Evolutionary conservation across 192 early-diverging fungal species (phyloP).

Genomic region (Funneliformis geosporum): DNA sequence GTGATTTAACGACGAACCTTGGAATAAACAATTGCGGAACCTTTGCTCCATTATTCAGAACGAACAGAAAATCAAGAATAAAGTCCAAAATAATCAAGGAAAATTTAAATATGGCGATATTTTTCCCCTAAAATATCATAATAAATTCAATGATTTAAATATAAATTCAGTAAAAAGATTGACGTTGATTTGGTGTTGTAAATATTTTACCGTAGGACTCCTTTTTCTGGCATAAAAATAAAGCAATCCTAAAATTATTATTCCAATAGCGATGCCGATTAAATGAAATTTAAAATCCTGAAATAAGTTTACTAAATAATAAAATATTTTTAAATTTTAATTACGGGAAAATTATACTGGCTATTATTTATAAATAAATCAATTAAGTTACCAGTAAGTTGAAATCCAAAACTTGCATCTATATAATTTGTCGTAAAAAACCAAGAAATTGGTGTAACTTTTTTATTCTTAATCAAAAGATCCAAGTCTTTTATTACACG

Average conservation of each 20-base stretch:
- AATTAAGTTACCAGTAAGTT: not conserved
- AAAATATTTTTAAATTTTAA: not conserved
- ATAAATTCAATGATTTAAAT: not conserved
- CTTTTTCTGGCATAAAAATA: not conserved
- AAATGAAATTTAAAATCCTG: not conserved
- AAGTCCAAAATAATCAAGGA: not conserved
- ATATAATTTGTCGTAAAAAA: not conserved
- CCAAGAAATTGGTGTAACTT: not conserved
- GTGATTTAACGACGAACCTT: not conserved
- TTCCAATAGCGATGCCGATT: not conserved
- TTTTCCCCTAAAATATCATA: not conserved
- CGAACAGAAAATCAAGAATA: not conserved
- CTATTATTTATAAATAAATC: too few species aligned
- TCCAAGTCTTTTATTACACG: constrained; percentile 1
- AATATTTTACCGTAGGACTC: not conserved
- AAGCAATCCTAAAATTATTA: not conserved
- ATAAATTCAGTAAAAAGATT: not conserved
- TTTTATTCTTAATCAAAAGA: constrained; percentile 6
- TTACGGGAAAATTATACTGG: not conserved
- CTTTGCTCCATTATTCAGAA: not conserved
- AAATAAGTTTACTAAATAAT: not conserved
- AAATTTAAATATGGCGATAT: not conserved
- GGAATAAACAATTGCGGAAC: not conserved
- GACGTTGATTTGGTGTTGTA: too few species aligned
- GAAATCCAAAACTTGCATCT: constrained; percentile 5